Evolutionary conservation across 768 basidiomycete genomes (phyloP).

Genomic region (Leccinum broughii): DNA sequence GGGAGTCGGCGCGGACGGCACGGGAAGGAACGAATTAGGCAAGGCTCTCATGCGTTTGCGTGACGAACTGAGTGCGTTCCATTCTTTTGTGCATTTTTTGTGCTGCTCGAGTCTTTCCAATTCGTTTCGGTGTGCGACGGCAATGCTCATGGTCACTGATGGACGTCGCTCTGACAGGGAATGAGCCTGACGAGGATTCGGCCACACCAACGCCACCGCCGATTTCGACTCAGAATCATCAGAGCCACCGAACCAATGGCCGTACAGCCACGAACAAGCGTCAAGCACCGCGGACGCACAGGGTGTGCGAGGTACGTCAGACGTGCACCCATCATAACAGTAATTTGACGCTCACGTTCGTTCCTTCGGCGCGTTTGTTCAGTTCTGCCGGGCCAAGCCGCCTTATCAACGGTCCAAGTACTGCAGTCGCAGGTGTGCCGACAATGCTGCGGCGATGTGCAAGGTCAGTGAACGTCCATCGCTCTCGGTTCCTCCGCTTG

Average conservation of each 20-base stretch:
- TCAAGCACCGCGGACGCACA: constrained; percentile 11
- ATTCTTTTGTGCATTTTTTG: neutral
- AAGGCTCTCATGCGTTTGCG: constrained; percentile 68
- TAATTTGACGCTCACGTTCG: neutral
- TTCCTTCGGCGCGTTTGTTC: neutral
- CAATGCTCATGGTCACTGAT: constrained; percentile 5
- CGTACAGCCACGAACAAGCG: constrained; percentile 4
- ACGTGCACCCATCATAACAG: neutral
- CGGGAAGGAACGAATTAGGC: constrained; percentile 72
- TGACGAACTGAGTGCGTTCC: constrained; percentile 45
- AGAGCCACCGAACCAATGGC: constrained; percentile 1
- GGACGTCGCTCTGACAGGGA: constrained; percentile 4
- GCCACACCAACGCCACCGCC: neutral
- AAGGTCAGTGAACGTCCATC: constrained; percentile 14
- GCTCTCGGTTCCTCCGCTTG: neutral
- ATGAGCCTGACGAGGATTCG: constrained; percentile 5
- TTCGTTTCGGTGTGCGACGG: neutral
- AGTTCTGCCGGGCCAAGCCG: constrained; percentile 56
- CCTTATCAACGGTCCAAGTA: constrained; percentile 55
- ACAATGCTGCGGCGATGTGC: constrained; percentile 37
- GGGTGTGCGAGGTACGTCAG: constrained; percentile 27
- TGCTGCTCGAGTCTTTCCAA: neutral
- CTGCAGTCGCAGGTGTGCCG: constrained; percentile 62
- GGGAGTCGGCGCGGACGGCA: constrained; percentile 67
- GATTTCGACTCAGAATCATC: constrained; percentile 6